Evolutionary conservation across 2,329 filamentous ascomycete genomes (phyloP).

Genomic region (Alternaria alternata): DNA sequence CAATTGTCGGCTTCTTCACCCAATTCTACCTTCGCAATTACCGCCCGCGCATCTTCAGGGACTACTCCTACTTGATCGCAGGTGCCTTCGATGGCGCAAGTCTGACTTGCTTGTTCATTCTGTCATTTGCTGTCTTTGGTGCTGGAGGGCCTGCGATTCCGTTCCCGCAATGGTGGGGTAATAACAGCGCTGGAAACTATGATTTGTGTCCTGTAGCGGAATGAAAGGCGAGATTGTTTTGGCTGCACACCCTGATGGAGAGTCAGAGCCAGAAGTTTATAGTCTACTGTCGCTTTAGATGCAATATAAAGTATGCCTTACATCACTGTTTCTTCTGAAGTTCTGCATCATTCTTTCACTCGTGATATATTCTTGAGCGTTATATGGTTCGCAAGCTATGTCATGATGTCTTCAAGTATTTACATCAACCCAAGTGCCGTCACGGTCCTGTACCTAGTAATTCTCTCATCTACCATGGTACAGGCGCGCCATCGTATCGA

Average conservation of each 20-base stretch:
- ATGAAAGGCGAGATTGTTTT: neutral
- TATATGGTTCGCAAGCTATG: neutral
- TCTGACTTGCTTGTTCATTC: slow-evolving; percentile 22
- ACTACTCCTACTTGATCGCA: slow-evolving; percentile 26
- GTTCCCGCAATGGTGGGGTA: slow-evolving; percentile 26
- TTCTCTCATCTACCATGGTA: slow-evolving; percentile 41
- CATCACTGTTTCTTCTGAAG: neutral
- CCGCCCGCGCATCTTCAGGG: slow-evolving; percentile 26
- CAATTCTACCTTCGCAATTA: slow-evolving; percentile 28
- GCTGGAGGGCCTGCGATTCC: slow-evolving; percentile 18
- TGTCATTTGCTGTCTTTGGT: slow-evolving; percentile 25
- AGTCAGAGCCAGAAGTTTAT: neutral
- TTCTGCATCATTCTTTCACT: neutral
- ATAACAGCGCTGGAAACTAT: slow-evolving; percentile 24
- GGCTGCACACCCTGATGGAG: neutral
- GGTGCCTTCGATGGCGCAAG: slow-evolving; percentile 25
- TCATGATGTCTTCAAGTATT: neutral
- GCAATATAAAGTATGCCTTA: neutral
- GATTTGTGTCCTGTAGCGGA: slow-evolving; percentile 22
- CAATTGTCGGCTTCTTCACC: slow-evolving; percentile 21
- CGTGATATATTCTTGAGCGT: neutral
- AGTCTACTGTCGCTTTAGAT: neutral
- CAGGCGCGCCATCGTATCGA: slow-evolving; percentile 46
- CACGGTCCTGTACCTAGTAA: neutral
- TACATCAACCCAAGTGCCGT: neutral